Evolutionary conservation across 345 rosid species (phyloP), one percentile per base, ranked within the genome.

Genomic region (Diplotaxis tenuifolia): DNA sequence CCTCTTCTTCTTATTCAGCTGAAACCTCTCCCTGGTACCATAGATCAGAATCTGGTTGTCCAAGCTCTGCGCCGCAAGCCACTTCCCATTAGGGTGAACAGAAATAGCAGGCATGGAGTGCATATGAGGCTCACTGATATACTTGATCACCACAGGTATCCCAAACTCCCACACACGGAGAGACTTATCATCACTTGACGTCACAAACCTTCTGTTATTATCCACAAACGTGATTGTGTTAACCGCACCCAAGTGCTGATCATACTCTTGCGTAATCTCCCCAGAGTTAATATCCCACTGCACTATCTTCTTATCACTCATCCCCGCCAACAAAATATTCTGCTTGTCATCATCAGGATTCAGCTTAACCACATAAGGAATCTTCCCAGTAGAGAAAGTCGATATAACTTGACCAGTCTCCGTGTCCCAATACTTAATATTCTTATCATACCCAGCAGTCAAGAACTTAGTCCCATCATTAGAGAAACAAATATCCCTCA

Each of bases 121-220:
- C 99, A 95, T 92, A 67, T 95, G 99, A 31, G 99, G 99, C 83
- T 95, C 98, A 70, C 99, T 95, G 11, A 95, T 92, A 79, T 95
- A 95, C 87, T 95, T 95, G 52, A 95, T 87, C 65, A 95, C 99
- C 76, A 92, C 99, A 4, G 99, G 99, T 58, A 95, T 92, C 67
- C 99, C 98, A 29, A 87, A 95, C 72, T 95, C 99, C 99, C 99
- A 95, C 9, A 95, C 96, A 27, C 99, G 96, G 50, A 95, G 98
- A 29, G 98, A 92, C 52, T 95, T 95, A 82, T 95, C 99, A 83
- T 95, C 99, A 21, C 99, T 95, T 0, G 99, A 95, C 2, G 99
- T 92, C 10, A 95, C 96, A 62, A 95, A 95, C 71, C 99, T 90
- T 82, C 99, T 80, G 73, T 92, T 95, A 50, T 92, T 86, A 72